Conservation (phyloP, 75 land plant genomes). For the Picea glauca region DNA sequence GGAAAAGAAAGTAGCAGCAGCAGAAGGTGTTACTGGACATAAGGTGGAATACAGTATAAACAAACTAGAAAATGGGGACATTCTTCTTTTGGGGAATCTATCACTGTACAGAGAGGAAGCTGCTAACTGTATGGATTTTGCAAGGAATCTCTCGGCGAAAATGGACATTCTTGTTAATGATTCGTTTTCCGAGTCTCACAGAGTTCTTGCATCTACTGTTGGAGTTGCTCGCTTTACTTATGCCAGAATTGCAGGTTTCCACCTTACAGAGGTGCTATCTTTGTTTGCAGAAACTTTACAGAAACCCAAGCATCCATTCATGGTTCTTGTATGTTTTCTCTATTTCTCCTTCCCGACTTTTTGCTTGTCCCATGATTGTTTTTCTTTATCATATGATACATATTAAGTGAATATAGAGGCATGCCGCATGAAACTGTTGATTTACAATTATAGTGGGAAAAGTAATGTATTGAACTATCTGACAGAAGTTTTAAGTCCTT, state of each 20-base stretch:
- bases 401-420: neutral
- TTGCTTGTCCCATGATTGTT: neutral
- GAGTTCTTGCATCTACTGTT: constrained; percentile 78
- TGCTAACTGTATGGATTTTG: constrained; percentile 59
- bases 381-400: neutral
- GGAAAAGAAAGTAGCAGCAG: constrained; percentile 33
- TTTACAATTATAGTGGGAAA: neutral
- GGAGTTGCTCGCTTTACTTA: constrained; percentile 58
- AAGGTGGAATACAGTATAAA: constrained; percentile 16
- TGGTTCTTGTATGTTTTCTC: constrained; percentile 45
- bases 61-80: constrained; percentile 25
- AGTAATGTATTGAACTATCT: neutral
- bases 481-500: neutral
- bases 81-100: constrained; percentile 63
- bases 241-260: constrained; percentile 71
- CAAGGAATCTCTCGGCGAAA: constrained; percentile 42
- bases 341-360: neutral
- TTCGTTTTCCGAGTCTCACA: constrained; percentile 66
- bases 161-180: constrained; percentile 80
- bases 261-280: constrained; percentile 53
- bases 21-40: constrained; percentile 19
- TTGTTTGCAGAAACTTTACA: constrained; percentile 26
- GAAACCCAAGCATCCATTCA: constrained; percentile 35
- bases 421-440: neutral
- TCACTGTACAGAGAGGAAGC: constrained; percentile 47